These are phyloP conservation scores for Fimicolochytrium jonesii DNA, from an alignment of 192 early-diverging fungal genomes.

Conservation along the genomic window DNA sequence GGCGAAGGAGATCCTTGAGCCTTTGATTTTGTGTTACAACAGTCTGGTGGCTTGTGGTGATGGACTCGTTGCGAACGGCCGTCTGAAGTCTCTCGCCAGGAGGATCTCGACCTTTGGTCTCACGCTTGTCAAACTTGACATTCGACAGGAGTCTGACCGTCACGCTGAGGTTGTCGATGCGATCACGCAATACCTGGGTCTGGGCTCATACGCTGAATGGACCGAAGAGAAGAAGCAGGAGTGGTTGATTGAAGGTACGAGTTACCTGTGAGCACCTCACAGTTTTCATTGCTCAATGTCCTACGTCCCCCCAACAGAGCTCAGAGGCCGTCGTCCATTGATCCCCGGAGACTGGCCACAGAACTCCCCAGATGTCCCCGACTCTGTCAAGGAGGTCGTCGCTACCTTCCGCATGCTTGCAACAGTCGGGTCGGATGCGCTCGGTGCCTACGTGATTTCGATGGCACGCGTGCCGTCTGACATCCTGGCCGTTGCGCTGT, in stretches of 20 bases:
- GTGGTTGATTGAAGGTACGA: constrained; percentile 18
- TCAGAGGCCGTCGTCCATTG: constrained; percentile 24
- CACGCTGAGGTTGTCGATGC: constrained; percentile 31
- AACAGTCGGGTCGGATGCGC: constrained; percentile 23
- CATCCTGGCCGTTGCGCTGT: constrained; percentile 25
- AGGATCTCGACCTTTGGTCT: constrained; percentile 30
- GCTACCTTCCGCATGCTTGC: constrained; percentile 28
- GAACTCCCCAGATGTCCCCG: neutral
- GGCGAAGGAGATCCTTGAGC: constrained; percentile 21
- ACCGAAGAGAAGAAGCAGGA: constrained; percentile 29
- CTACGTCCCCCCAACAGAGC: constrained; percentile 20
- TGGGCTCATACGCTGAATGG: constrained; percentile 26
- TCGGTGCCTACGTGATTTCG: constrained; percentile 33
- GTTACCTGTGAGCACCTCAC: neutral
- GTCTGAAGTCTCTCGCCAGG: constrained; percentile 13
- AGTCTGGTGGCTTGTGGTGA: constrained; percentile 19
- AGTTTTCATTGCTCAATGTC: neutral
- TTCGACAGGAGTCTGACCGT: constrained; percentile 32
- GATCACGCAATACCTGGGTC: constrained; percentile 25
- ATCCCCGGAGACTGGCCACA: constrained; percentile 28
- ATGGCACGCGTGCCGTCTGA: constrained; percentile 31
- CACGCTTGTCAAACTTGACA: constrained; percentile 32
- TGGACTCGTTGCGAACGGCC: constrained; percentile 24
- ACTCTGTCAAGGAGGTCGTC: constrained; percentile 29
- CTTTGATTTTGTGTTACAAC: constrained; percentile 26